Conservation (phyloP, 2,329 filamentous ascomycete species). For the Sclerotinia spermophila region DNA sequence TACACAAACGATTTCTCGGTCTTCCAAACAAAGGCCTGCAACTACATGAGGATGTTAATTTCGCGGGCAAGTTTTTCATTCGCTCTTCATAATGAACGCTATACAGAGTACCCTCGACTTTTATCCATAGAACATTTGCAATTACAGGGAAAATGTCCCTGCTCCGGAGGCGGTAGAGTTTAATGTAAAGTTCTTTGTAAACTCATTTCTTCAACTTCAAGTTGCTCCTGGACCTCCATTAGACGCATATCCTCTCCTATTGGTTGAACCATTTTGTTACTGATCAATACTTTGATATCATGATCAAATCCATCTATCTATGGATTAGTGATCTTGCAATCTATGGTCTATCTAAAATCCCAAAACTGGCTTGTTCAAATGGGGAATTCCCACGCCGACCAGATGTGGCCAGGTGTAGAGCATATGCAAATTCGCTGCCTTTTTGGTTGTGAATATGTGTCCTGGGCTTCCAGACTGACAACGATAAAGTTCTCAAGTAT, state of each 20-base stretch:
- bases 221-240: neutral
- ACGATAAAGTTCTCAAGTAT: neutral
- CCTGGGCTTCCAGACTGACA: neutral
- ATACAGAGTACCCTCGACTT: neutral
- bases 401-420: neutral
- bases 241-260: neutral
- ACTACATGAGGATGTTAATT: neutral
- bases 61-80: neutral
- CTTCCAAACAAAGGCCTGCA: neutral
- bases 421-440: neutral
- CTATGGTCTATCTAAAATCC: neutral
- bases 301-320: neutral
- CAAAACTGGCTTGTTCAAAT: neutral
- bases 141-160: neutral
- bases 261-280: neutral
- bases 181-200: neutral
- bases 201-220: neutral
- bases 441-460: neutral
- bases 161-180: neutral
- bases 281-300: neutral
- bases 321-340: neutral
- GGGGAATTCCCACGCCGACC: neutral
- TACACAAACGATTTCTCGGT: neutral
- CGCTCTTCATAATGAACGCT: neutral
- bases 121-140: neutral